Evolutionary conservation across 163 green algal species (phyloP).

Genomic region (Prototheca wickerhamii): DNA sequence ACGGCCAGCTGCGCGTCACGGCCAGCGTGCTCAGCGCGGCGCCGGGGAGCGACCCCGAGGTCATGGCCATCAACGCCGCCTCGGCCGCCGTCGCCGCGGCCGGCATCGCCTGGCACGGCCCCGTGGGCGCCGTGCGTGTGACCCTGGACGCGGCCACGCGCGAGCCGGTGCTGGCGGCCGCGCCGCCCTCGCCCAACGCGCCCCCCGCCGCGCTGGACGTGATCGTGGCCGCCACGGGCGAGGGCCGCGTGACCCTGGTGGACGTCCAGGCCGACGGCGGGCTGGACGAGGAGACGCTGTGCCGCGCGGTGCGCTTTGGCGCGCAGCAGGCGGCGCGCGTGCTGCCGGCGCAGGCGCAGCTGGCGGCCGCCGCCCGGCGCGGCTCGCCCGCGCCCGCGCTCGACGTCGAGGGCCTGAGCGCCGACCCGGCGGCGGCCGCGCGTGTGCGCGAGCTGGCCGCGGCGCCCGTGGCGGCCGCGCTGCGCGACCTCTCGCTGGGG

Average conservation of each 20-base stretch:
- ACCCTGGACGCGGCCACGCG: constrained; percentile 6
- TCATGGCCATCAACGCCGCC: constrained; percentile 68
- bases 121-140: constrained; percentile 47
- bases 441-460: constrained; percentile 14
- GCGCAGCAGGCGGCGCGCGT: constrained; percentile 11
- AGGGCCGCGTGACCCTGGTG: constrained; percentile 26
- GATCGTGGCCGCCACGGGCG: constrained; percentile 34
- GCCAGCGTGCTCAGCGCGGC: constrained; percentile 54
- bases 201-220: constrained; percentile 20
- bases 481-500: constrained; percentile 13
- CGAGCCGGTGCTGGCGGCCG: neutral
- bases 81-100: constrained; percentile 61
- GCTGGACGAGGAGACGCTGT: constrained; percentile 25
- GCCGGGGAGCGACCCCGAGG: constrained; percentile 40
- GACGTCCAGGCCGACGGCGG: constrained; percentile 28
- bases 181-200: neutral
- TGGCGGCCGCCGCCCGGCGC: constrained; percentile 14
- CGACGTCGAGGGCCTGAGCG: constrained; percentile 23
- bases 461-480: constrained; percentile 6
- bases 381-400: constrained; percentile 9
- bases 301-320: constrained; percentile 21
- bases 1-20: constrained; percentile 37
- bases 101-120: constrained; percentile 63
- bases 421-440: constrained; percentile 16
- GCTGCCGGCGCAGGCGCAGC: constrained; percentile 25